A percentile compares a stretch with the other conserved stretches of the same genome.
Conservation (phyloP, 1,284 basidiomycete genomes). For the Tilletia caries region DNA sequence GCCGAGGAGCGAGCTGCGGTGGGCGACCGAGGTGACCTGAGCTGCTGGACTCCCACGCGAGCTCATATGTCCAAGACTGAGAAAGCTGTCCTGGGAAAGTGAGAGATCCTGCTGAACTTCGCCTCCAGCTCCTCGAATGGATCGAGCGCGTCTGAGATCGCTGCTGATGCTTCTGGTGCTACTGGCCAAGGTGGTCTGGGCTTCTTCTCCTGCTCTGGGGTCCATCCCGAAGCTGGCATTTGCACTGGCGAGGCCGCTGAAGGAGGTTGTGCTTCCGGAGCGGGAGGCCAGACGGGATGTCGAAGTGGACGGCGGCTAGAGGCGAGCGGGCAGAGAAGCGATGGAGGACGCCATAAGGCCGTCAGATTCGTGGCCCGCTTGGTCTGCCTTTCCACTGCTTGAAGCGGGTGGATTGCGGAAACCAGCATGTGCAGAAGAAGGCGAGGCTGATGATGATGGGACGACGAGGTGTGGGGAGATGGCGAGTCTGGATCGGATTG, state of each 20-base stretch:
- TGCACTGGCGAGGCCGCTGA: slow-evolving; percentile 5
- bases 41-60: background rate
- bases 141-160: background rate
- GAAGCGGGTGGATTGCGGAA: background rate
- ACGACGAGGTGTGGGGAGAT: background rate
- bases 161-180: slow-evolving; percentile 2
- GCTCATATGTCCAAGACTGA: background rate
- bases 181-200: background rate
- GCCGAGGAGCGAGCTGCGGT: background rate
- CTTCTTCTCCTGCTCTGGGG: background rate
- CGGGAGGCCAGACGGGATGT: slow-evolving; percentile 5
- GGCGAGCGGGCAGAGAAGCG: background rate
- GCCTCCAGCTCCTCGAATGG: background rate
- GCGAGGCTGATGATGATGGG: background rate
- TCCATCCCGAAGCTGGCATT: no score
- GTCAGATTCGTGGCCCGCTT: background rate
- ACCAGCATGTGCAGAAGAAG: no score
- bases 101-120: background rate
- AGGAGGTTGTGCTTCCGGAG: background rate
- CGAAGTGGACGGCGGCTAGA: background rate
- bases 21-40: background rate
- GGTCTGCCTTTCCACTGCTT: background rate
- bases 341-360: background rate
- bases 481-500: background rate
- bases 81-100: background rate